These are phyloP conservation scores for Sclerotinia spermophila DNA, from an alignment of 2,329 filamentous ascomycete genomes.

Conservation along the genomic window DNA sequence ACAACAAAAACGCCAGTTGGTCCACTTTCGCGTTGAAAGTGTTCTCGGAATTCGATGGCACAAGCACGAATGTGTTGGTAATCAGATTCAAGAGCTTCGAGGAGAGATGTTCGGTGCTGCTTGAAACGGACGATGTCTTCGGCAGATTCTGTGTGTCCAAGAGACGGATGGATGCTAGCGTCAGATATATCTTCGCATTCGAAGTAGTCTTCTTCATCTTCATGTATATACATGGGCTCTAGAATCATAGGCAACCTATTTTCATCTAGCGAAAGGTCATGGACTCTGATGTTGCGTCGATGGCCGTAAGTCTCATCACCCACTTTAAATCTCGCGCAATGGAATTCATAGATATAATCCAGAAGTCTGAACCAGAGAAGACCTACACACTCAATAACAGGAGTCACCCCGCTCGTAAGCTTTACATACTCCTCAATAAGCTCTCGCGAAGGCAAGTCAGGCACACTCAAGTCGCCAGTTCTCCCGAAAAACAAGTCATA, in stretches of 20 bases:
- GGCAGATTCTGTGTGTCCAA: not conserved
- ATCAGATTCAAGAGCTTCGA: not conserved
- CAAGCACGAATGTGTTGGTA: not conserved
- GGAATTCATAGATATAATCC: not conserved
- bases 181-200: not conserved
- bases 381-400: not conserved
- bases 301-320: not conserved
- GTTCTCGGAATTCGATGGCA: not conserved
- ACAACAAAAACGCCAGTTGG: not conserved
- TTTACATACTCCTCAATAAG: not conserved
- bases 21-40: not conserved
- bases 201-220: not conserved
- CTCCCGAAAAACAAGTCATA: rapidly evolving
- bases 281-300: not conserved
- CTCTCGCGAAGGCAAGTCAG: not conserved
- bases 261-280: rapidly evolving
- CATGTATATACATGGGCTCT: too few relatives aligned
- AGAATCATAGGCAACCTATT: too few relatives aligned
- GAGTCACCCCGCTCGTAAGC: not conserved
- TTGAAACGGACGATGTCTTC: not conserved
- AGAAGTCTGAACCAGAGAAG: not conserved
- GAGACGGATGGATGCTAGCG: not conserved
- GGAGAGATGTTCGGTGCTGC: not conserved
- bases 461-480: not conserved
- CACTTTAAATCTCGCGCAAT: not conserved